Base-by-base conservation (phyloP, 768 basidiomycete species). In the Cyathus striatus region DNA sequence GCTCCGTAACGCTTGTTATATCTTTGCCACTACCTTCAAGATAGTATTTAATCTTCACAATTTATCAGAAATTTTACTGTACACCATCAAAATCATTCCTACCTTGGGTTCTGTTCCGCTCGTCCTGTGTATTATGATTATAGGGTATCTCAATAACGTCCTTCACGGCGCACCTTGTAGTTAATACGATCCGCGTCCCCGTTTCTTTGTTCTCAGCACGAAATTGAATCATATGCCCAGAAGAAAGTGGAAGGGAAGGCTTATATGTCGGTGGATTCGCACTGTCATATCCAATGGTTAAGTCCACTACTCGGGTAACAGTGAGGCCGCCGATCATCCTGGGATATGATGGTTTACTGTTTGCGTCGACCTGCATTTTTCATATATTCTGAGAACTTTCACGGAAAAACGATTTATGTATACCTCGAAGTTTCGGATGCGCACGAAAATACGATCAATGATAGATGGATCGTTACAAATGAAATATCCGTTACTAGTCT, bases 31-130 rank as follows among this genome's bases (percentile, higher is more conserved):
- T 75, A 9, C 87, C 91, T 65, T 94, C 91, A 22, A 93, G 66
- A 55, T 94, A 94, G 59, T 86, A 90, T 57, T 94, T 94, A 64
- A 92, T 88, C 86, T 74, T 36, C n/a, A 34, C 34, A 39, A n/a
- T n/a, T n/a, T n/a, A n/a, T n/a, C n/a, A n/a, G n/a, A n/a, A n/a
- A n/a, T n/a, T n/a, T n/a, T n/a, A n/a, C n/a, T n/a, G n/a, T n/a
- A n/a, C n/a, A n/a, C n/a, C n/a, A n/a, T n/a, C n/a, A n/a, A n/a
- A n/a, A n/a, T n/a, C n/a, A n/a, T n/a, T n/a, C n/a, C n/a, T 53
- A 86, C 88, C 78, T 93, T 93, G 0, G 90, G 90, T 53, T 93
- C 90, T 12, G 91, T 94, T 16, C 91, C 91, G 51, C 87, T 90
- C 22, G 90, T 93, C 42, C 90, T 85, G 46, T 16, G 39, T 43